Evolutionary conservation across 768 basidiomycete species (phyloP).

Genomic region (Rhizopogon rudus): DNA sequence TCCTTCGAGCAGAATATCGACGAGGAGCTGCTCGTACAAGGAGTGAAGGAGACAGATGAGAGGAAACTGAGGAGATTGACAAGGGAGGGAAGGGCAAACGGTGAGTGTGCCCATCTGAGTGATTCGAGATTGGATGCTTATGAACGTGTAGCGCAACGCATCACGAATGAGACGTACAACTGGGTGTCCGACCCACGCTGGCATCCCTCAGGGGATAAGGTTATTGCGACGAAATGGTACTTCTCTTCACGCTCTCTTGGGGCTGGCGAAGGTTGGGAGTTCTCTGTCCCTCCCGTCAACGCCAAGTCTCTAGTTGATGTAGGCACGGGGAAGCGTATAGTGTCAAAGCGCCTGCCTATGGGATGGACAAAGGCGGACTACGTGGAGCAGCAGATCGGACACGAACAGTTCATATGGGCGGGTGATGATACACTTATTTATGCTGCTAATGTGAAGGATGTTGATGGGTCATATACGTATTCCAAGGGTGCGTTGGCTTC

Average conservation of each 20-base stretch:
- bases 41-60: conserved; percentile 45
- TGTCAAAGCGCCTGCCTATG: conserved; percentile 51
- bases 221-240: conserved; percentile 80
- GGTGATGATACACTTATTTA: conserved; percentile 56
- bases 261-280: conserved; percentile 74
- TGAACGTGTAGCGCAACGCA: conserved; percentile 30
- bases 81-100: conserved; percentile 50
- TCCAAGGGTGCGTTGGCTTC: conserved; percentile 49
- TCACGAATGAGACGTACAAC: conserved; percentile 74
- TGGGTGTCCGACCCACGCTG: conserved; percentile 68
- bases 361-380: conserved; percentile 62
- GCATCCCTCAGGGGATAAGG: conserved; percentile 56
- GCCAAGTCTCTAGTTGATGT: conserved; percentile 21
- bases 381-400: conserved; percentile 66
- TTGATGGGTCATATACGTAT: conserved; percentile 42
- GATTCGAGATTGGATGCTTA: conserved; percentile 1
- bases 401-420: conserved; percentile 65
- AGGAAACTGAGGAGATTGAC: conserved; percentile 45
- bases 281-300: conserved; percentile 36
- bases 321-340: conserved; percentile 46
- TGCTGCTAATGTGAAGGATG: conserved; percentile 58
- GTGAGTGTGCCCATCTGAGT: conserved; percentile 22
- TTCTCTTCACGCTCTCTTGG: conserved; percentile 59
- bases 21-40: conserved; percentile 41
- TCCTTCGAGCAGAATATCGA: conserved; percentile 38